A percentile compares a stretch with the other conserved stretches of the same genome.
These are phyloP conservation scores for Phanerochaete sordida DNA, from an alignment of 768 basidiomycete species.

Conservation along the genomic window DNA sequence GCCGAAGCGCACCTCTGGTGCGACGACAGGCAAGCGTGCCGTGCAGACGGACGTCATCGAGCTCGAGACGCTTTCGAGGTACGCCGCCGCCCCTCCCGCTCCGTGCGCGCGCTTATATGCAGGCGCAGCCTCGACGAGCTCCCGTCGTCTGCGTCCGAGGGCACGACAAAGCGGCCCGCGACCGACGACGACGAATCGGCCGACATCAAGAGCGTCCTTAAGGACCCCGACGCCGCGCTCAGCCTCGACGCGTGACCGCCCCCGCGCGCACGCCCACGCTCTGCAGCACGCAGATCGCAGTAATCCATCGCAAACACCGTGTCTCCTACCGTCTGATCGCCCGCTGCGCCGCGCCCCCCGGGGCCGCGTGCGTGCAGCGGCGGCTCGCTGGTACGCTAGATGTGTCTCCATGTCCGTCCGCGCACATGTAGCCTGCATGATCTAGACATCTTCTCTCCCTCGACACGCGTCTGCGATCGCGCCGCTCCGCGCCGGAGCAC, in stretches of 20 bases:
- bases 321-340: background rate
- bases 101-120: background rate
- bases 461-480: too few species aligned
- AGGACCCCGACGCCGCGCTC: background rate
- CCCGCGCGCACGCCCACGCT: background rate
- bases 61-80: conserved; percentile 2
- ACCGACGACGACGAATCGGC: background rate
- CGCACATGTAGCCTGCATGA: too few species aligned
- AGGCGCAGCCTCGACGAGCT: background rate
- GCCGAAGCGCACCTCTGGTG: background rate
- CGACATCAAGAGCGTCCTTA: background rate
- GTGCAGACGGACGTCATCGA: background rate
- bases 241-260: background rate
- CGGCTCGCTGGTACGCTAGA: background rate
- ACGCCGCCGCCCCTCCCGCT: background rate
- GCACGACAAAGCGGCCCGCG: background rate
- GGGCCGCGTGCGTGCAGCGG: background rate
- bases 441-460: too few species aligned
- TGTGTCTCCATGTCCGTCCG: too few species aligned
- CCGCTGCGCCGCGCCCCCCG: background rate
- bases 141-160: background rate
- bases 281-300: conserved; percentile 1
- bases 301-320: conserved; percentile 1
- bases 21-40: background rate
- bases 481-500: too few species aligned